A percentile compares a stretch with the other conserved stretches of the same genome.
phyloP scores from a whole-genome alignment of 495 filamentous ascomycete genomes.

The Penicillium desertorum region DNA sequence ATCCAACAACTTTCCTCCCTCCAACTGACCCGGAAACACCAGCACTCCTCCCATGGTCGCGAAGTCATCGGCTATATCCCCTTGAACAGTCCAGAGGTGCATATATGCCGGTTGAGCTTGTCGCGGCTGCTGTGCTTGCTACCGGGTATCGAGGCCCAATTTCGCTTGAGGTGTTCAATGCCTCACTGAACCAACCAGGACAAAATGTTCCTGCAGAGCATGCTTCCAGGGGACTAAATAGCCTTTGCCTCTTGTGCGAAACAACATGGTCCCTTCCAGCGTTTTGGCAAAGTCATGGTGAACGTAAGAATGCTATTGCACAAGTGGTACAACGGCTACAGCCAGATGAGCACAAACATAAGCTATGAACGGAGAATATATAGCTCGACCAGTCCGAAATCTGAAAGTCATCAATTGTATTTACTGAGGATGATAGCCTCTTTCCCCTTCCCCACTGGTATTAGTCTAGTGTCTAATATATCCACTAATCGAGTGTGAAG shows the following conservation, averaged over 20 bases:
- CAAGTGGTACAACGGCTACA: conserved; percentile 10
- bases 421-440: background rate
- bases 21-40: conserved; percentile 26
- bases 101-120: conserved; percentile 63
- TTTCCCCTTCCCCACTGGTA: background rate
- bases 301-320: conserved; percentile 5
- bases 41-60: conserved; percentile 34
- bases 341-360: background rate
- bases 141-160: conserved; percentile 65
- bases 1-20: conserved; percentile 37
- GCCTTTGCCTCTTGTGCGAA: conserved; percentile 19
- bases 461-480: too few relatives aligned
- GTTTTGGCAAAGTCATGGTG: conserved; percentile 25
- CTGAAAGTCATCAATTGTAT: background rate
- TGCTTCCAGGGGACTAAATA: conserved; percentile 28
- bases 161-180: conserved; percentile 63
- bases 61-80: conserved; percentile 53
- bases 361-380: background rate
- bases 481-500: too few relatives aligned
- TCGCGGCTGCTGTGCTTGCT: conserved; percentile 57
- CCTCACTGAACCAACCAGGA: conserved; percentile 26
- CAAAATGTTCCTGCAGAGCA: conserved; percentile 19
- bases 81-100: conserved; percentile 49
- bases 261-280: conserved; percentile 16
- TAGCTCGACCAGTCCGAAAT: too few relatives aligned